Percentiles rank a stretch among this genome's conserved stretches.
These are phyloP conservation scores for Penstemon eatonii DNA, from an alignment of 257 asterid genomes.

Conservation along the genomic window DNA sequence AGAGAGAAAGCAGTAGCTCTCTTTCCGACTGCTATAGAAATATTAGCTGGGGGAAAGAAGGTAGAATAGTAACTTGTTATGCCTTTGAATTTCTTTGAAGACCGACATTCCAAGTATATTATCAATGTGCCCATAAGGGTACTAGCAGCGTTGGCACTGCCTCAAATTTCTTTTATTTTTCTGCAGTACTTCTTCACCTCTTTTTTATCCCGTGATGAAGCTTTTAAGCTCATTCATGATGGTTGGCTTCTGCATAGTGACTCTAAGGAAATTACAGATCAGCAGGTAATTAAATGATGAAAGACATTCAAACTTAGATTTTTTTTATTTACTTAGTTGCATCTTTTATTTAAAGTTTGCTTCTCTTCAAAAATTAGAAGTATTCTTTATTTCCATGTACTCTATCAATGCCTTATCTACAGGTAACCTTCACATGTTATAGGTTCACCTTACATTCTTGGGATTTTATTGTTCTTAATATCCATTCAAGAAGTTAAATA, in stretches of 20 bases:
- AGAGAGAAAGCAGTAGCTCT: constrained; percentile 92
- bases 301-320: constrained; percentile 14
- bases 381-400: constrained; percentile 6
- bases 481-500: constrained; percentile 5
- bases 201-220: constrained; percentile 97
- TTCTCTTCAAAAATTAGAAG: background rate
- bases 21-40: constrained; percentile 95
- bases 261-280: constrained; percentile 50
- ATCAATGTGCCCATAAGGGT: background rate
- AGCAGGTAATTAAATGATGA: constrained; percentile 49
- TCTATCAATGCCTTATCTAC: no score
- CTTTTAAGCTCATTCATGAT: constrained; percentile 86
- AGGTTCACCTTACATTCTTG: background rate
- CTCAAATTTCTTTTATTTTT: constrained; percentile 23
- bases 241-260: constrained; percentile 70
- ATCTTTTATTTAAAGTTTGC: constrained; percentile 1
- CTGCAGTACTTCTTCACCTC: constrained; percentile 94
- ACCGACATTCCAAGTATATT: background rate
- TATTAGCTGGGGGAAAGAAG: constrained; percentile 85
- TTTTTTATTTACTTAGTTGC: constrained; percentile 27
- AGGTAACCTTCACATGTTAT: no score
- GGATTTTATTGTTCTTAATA: constrained; percentile 1
- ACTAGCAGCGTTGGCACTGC: background rate
- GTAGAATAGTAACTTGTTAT: constrained; percentile 36
- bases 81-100: background rate